Percentiles rank a stretch among this genome's conserved stretches.
Evolutionary conservation across 441 rosid species (phyloP).

Genomic region (Euphorbia celastroides): DNA sequence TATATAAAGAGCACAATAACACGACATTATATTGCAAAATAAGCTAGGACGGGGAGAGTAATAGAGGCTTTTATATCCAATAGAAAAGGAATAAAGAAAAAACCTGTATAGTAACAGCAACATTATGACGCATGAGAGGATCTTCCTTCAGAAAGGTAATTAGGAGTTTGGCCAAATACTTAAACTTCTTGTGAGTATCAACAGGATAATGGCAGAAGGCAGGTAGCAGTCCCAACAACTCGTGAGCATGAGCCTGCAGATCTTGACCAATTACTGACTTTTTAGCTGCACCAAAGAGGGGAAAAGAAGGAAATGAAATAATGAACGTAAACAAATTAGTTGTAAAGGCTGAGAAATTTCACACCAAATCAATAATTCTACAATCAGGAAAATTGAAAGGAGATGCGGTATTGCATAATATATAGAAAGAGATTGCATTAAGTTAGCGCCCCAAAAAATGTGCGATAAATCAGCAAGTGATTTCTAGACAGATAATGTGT

Average conservation of each 20-base stretch:
- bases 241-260: slow-evolving; percentile 61
- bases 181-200: slow-evolving; percentile 48
- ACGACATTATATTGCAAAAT: neutral
- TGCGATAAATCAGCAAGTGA: neutral
- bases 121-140: slow-evolving; percentile 59
- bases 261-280: slow-evolving; percentile 50
- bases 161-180: slow-evolving; percentile 57
- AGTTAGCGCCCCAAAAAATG: neutral
- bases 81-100: slow-evolving; percentile 1
- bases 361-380: slow-evolving; percentile 5
- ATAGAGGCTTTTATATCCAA: neutral
- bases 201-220: slow-evolving; percentile 75
- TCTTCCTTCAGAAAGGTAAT: slow-evolving; percentile 48
- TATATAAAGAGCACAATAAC: slow-evolving; percentile 6
- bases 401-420: neutral
- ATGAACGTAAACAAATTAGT: slow-evolving; percentile 2
- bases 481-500: too few relatives aligned
- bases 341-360: slow-evolving; percentile 6
- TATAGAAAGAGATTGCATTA: neutral
- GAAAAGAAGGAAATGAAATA: slow-evolving; percentile 12
- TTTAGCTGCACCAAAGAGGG: slow-evolving; percentile 46
- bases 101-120: slow-evolving; percentile 76
- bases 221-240: slow-evolving; percentile 69
- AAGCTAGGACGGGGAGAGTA: slow-evolving; percentile 2
- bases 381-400: neutral